These are phyloP conservation scores for Ceratocystis harringtonii DNA, from an alignment of 2,329 filamentous ascomycete genomes.

Conservation along the genomic window DNA sequence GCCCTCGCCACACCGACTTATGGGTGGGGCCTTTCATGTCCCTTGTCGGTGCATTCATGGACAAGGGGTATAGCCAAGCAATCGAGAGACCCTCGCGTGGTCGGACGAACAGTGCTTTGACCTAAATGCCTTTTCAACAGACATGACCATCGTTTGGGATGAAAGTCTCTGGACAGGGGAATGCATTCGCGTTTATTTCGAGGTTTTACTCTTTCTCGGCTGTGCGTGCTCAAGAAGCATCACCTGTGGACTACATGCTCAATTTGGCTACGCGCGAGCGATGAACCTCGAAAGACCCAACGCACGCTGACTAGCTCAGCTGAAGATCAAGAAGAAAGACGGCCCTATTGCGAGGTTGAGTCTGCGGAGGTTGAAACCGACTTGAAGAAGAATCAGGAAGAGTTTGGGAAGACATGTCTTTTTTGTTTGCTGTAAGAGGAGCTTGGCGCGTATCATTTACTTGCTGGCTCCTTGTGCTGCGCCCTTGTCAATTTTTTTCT, in stretches of 20 bases:
- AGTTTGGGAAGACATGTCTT: constrained; percentile 9
- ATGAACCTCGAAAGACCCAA: neutral
- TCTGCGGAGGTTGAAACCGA: neutral
- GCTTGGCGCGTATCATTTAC: too few species aligned
- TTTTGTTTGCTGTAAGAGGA: too few species aligned
- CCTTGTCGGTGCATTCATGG: neutral
- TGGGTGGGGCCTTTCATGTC: neutral
- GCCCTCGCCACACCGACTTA: too few species aligned
- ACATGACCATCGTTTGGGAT: too few species aligned
- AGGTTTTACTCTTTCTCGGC: too few species aligned
- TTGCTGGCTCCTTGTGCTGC: neutral
- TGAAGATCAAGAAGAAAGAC: neutral
- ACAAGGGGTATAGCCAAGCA: neutral
- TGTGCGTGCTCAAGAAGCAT: too few species aligned
- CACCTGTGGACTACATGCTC: too few species aligned
- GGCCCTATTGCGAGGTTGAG: neutral
- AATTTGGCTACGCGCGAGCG: too few species aligned
- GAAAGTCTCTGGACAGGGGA: too few species aligned
- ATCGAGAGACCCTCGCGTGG: too few species aligned
- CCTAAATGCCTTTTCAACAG: too few species aligned
- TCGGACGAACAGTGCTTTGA: neutral
- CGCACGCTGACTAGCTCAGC: neutral
- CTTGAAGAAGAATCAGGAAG: constrained; percentile 14
- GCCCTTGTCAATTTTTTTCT: neutral
- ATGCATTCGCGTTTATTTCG: too few species aligned